Conservation (phyloP, 371 early-diverging fungal species). For the Mucor sp. region DNA sequence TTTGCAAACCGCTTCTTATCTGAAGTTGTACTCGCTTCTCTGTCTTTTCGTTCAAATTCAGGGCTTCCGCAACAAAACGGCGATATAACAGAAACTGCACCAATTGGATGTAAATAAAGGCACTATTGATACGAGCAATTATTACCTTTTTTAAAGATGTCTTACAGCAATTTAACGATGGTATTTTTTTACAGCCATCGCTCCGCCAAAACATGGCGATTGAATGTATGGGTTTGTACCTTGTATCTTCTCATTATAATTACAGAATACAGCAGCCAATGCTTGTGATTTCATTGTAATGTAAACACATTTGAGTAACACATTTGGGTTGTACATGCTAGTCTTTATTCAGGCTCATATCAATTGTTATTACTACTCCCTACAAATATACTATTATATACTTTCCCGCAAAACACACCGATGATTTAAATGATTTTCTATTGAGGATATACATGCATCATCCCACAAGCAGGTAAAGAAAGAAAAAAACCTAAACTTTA, state of each 20-base stretch:
- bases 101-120: not conserved
- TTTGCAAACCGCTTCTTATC: not conserved
- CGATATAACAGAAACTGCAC: not conserved
- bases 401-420: not conserved
- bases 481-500: not conserved
- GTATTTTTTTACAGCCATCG: not conserved
- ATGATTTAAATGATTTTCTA: not conserved
- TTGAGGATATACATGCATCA: not conserved
- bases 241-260: not conserved
- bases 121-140: not conserved
- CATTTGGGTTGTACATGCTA: not conserved
- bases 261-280: not conserved
- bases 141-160: not conserved
- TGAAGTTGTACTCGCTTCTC: not conserved
- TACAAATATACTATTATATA: not conserved
- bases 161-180: not conserved
- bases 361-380: not conserved
- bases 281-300: not conserved
- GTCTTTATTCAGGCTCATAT: not conserved
- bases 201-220: not conserved
- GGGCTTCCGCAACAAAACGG: not conserved
- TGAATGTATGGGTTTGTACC: not conserved
- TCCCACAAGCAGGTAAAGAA: not conserved
- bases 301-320: not conserved
- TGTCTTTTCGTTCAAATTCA: not conserved